phyloP scores from a whole-genome alignment of 1,284 basidiomycete genomes.

The Ustilago hordei region DNA sequence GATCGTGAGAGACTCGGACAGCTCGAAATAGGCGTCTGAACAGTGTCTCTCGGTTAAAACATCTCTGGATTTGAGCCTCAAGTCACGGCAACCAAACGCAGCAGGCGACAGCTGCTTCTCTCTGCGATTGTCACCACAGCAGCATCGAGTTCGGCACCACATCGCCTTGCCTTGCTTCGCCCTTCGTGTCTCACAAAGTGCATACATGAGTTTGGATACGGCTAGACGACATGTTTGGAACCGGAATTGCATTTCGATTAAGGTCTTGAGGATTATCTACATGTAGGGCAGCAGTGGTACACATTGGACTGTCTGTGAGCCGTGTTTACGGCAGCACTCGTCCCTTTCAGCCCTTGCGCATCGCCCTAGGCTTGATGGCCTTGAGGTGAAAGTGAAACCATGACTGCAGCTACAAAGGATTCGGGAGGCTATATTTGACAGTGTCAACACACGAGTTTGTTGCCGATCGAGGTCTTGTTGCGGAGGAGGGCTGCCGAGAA shows the following conservation, averaged over 20 bases:
- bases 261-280: neutral
- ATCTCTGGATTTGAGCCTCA: neutral
- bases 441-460: too few relatives aligned
- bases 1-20: neutral
- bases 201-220: too few relatives aligned
- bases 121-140: neutral
- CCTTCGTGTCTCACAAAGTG: too few relatives aligned
- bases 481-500: too few relatives aligned
- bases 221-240: neutral
- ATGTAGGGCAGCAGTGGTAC: neutral
- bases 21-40: neutral
- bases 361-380: too few relatives aligned
- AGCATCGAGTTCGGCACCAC: neutral
- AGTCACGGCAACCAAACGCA: slow-evolving; percentile 3
- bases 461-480: too few relatives aligned
- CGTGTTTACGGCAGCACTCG: neutral
- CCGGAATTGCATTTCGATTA: neutral
- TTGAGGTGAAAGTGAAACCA: neutral
- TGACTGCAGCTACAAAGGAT: too few relatives aligned
- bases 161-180: neutral
- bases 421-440: too few relatives aligned
- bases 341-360: too few relatives aligned
- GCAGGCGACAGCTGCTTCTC: neutral
- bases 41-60: slow-evolving; percentile 3
- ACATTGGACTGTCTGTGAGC: neutral